phyloP scores from a whole-genome alignment of 2,329 filamentous ascomycete species.

The Pseudocercospora ulei region DNA sequence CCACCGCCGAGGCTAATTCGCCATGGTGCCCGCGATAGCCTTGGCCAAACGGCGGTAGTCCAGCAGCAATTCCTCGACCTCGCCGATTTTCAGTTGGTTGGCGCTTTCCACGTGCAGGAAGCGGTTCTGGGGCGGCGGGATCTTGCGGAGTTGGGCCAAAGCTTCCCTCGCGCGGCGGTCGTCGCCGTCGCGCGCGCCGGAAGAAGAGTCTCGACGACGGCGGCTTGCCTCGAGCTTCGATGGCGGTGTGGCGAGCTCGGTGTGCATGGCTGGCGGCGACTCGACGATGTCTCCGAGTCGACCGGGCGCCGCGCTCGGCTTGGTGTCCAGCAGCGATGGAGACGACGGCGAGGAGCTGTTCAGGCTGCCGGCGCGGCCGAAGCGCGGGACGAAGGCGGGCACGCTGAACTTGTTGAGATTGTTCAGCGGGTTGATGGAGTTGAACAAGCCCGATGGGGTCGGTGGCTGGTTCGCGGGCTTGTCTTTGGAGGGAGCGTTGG shows the following conservation, averaged over 20 bases:
- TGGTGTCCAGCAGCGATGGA: slow-evolving; percentile 19
- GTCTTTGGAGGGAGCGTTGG: slow-evolving; percentile 18
- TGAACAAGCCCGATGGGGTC: slow-evolving; percentile 24
- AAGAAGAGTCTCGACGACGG: slow-evolving; percentile 13
- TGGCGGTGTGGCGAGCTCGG: slow-evolving; percentile 1
- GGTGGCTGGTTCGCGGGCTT: slow-evolving; percentile 13
- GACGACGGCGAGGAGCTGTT: slow-evolving; percentile 13
- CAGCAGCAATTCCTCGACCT: slow-evolving; percentile 40
- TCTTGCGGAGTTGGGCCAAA: slow-evolving; percentile 40
- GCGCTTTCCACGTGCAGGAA: slow-evolving; percentile 42
- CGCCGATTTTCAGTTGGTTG: slow-evolving; percentile 40
- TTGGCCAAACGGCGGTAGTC: slow-evolving; percentile 38
- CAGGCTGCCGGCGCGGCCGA: slow-evolving; percentile 29
- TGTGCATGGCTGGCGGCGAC: slow-evolving; percentile 21
- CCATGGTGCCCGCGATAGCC: slow-evolving; percentile 39
- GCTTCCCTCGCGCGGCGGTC: slow-evolving; percentile 38
- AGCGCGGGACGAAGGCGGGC: slow-evolving; percentile 31
- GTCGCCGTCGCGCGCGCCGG: slow-evolving; percentile 28
- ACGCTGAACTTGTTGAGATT: slow-evolving; percentile 34
- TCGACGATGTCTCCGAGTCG: slow-evolving; percentile 29
- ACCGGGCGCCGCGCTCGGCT: slow-evolving; percentile 18
- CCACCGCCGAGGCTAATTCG: slow-evolving; percentile 11
- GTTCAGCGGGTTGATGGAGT: slow-evolving; percentile 32
- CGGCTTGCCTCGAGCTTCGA: slow-evolving; percentile 13
- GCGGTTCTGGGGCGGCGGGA: slow-evolving; percentile 40